Evolutionary conservation across 805 yeast genomes (phyloP), one percentile per base, ranked within the genome.

Genomic region (Brettanomyces naardenensis): DNA sequence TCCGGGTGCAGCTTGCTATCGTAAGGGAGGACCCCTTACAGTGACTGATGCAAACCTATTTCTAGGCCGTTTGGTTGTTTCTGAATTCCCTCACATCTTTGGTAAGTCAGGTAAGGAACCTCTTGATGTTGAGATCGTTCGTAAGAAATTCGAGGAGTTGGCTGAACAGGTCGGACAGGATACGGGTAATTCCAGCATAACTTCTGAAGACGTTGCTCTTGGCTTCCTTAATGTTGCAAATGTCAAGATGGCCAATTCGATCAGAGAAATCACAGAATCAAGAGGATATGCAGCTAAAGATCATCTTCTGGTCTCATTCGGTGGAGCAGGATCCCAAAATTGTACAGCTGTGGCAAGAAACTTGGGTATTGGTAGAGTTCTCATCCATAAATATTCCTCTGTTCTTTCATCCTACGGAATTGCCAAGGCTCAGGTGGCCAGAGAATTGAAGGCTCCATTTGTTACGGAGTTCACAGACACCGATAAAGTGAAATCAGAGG

Each of bases 271-370:
- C 38, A 84, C 94, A 0, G 95, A 84, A 51, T 81, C 88, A 2
- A 81, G 76, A 50, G 95, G 95, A 3, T 73, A 75, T 51, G 68
- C 70, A 35, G 72, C 75, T 0, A 55, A 80, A 6, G 64, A 68
- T 14, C 94, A 85, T 54, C 61, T 74, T 33, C 60, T 85, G 43
- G 90, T 85, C 2, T 69, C 87, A 4, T 84, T 85, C 58, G 95
- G 95, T 31, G 95, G 95, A 27, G 92, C 92, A 20, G 95, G 94
- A 37, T 94, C 94, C 6, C 95, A 85, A 59, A 87, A 81, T 53
- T 86, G 89, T 3, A 76, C 73, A 22, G 74, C 82, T 3, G 73
- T 85, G 21, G 92, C 92, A 0, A 68, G 72, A 39, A 69, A 71
- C 18, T 63, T 85, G 47, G 83, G 84, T 6, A 81, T 85, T 29